Percentiles rank a stretch among this genome's conserved stretches.
Conservation (phyloP, 345 rosid genomes). For the Populus euphratica region DNA sequence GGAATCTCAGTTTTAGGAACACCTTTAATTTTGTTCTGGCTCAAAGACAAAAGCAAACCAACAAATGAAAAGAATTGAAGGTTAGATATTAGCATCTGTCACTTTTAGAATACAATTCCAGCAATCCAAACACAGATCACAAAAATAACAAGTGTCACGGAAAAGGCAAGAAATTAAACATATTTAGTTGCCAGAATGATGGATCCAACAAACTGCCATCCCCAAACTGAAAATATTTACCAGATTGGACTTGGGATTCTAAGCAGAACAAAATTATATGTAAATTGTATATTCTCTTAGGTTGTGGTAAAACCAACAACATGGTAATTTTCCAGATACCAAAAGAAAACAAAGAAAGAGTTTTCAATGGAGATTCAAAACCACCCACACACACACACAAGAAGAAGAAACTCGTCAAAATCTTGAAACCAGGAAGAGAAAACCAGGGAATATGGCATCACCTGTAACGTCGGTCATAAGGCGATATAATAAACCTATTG, state of each 20-base stretch:
- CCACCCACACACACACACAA: not conserved
- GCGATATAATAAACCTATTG: slow-evolving; percentile 53
- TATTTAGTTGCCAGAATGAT: not conserved
- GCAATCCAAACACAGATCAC: slow-evolving; percentile 8
- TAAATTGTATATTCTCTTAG: too few relatives aligned
- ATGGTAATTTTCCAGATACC: too few relatives aligned
- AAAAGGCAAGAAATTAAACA: not conserved
- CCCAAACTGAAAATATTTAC: too few relatives aligned
- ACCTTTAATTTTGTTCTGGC: slow-evolving; percentile 7
- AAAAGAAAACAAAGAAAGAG: not conserved
- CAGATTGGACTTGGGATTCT: not conserved
- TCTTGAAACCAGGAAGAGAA: slow-evolving; percentile 1
- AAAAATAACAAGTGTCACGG: not conserved
- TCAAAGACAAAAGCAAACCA: not conserved
- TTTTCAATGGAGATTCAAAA: not conserved
- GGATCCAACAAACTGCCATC: too few relatives aligned
- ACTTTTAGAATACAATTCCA: slow-evolving; percentile 12
- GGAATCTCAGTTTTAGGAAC: slow-evolving; percentile 17
- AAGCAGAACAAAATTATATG: too few relatives aligned
- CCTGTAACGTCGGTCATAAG: slow-evolving; percentile 89
- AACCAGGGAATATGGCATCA: not conserved
- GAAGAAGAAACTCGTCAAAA: not conserved
- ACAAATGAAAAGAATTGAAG: slow-evolving; percentile 3
- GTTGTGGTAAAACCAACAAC: too few relatives aligned
- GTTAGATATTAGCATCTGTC: not conserved